These are phyloP conservation scores for Thelonectria rubi DNA, from an alignment of 2,329 filamentous ascomycete genomes.

Conservation along the genomic window DNA sequence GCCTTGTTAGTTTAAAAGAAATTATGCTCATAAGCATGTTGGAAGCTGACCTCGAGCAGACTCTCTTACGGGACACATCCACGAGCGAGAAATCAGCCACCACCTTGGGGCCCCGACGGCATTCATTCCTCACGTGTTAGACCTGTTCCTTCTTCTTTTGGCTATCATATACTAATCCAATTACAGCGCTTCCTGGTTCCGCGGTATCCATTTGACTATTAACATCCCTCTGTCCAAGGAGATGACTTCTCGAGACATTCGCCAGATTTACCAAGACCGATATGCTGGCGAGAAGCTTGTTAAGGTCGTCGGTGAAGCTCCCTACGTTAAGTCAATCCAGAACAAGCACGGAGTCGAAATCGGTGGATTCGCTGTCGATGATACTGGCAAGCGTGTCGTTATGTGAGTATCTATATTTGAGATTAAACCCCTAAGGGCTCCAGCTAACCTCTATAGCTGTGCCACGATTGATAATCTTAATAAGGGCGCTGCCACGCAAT, in stretches of 20 bases:
- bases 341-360: conserved; percentile 92
- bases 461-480: conserved; percentile 7
- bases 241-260: conserved; percentile 91
- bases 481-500: conserved; percentile 7
- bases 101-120: conserved; percentile 69
- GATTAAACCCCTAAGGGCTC: too few species aligned
- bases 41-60: not conserved
- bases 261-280: conserved; percentile 93
- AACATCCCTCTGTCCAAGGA: conserved; percentile 85
- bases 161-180: conserved; percentile 62
- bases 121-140: too few species aligned
- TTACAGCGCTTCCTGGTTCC: conserved; percentile 77
- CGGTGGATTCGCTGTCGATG: conserved; percentile 92
- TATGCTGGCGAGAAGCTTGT: conserved; percentile 96
- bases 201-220: conserved; percentile 92
- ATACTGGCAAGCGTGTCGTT: conserved; percentile 88
- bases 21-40: too few species aligned
- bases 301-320: conserved; percentile 89
- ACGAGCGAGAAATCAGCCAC: conserved; percentile 87
- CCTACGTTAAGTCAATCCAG: conserved; percentile 84
- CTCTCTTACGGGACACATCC: conserved; percentile 81
- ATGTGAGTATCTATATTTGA: conserved; percentile 51
- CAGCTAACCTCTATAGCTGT: not conserved
- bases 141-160: conserved; percentile 87
- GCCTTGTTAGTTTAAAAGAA: conserved; percentile 58